Percentiles rank a stretch among this genome's conserved stretches.
Evolutionary conservation across 371 early-diverging fungal genomes (phyloP).

Genomic region (Dinochytrium kinnereticum): DNA sequence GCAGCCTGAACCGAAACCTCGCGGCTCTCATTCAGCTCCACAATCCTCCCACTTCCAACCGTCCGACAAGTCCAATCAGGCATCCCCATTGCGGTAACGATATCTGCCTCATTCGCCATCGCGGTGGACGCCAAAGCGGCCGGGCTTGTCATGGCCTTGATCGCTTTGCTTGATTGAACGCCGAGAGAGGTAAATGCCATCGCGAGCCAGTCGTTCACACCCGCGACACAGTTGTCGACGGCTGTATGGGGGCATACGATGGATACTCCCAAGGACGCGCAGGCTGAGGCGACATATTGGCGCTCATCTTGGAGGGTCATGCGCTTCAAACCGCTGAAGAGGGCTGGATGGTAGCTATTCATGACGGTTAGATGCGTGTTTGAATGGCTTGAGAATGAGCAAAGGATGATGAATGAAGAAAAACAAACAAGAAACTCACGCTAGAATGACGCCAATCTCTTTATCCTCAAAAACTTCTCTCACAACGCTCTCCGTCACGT

Average conservation of each 20-base stretch:
- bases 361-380: no score
- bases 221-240: constrained; percentile 82
- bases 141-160: no score
- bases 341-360: constrained; percentile 94
- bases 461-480: constrained; percentile 87
- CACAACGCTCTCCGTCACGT: constrained; percentile 85
- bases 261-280: constrained; percentile 76
- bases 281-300: constrained; percentile 81
- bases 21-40: constrained; percentile 23
- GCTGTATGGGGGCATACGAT: constrained; percentile 98
- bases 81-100: no score
- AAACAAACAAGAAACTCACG: constrained; percentile 18
- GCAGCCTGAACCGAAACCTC: constrained; percentile 36
- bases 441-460: constrained; percentile 82
- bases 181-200: constrained; percentile 36
- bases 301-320: constrained; percentile 74
- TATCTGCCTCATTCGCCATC: no score
- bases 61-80: constrained; percentile 23
- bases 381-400: neutral
- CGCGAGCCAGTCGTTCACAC: constrained; percentile 66
- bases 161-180: no score
- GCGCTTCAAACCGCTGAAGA: constrained; percentile 88
- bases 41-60: constrained; percentile 46
- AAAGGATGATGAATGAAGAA: no score
- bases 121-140: no score